Conservation (phyloP, 164 flowering plant species). For the Nelumbo lutea region DNA sequence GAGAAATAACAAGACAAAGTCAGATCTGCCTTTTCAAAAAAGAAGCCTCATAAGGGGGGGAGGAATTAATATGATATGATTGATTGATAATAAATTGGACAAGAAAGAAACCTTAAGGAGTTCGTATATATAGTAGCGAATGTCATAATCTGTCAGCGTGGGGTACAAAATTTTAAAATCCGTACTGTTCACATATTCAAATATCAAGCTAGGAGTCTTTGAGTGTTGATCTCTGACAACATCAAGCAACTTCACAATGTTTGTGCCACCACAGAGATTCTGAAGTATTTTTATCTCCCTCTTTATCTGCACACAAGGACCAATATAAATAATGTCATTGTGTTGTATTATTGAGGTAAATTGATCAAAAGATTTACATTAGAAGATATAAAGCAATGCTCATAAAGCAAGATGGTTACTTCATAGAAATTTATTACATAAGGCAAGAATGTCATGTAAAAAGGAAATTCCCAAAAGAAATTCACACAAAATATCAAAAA, state of each 20-base stretch:
- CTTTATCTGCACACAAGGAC: slow-evolving; percentile 53
- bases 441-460: no score
- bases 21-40: not conserved
- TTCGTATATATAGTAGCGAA: slow-evolving; percentile 22
- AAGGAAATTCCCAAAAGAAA: no score
- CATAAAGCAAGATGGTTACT: no score
- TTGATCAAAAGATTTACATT: no score
- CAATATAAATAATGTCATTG: slow-evolving; percentile 5
- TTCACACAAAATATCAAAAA: no score
- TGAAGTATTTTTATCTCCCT: slow-evolving; percentile 87
- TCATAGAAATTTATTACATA: no score
- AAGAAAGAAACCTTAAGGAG: slow-evolving; percentile 55
- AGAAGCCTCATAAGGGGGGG: no score
- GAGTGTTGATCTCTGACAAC: slow-evolving; percentile 12
- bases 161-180: slow-evolving; percentile 74
- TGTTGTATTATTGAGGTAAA: not conserved
- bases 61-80: not conserved
- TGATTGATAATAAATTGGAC: not conserved
- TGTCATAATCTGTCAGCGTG: slow-evolving; percentile 68
- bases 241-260: slow-evolving; percentile 35
- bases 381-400: no score
- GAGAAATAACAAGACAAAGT: not conserved
- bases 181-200: slow-evolving; percentile 28
- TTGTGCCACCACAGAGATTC: slow-evolving; percentile 86
- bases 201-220: slow-evolving; percentile 67